Base-by-base conservation (phyloP, 305 asterid genomes). In the Fraxinus sp. region DNA sequence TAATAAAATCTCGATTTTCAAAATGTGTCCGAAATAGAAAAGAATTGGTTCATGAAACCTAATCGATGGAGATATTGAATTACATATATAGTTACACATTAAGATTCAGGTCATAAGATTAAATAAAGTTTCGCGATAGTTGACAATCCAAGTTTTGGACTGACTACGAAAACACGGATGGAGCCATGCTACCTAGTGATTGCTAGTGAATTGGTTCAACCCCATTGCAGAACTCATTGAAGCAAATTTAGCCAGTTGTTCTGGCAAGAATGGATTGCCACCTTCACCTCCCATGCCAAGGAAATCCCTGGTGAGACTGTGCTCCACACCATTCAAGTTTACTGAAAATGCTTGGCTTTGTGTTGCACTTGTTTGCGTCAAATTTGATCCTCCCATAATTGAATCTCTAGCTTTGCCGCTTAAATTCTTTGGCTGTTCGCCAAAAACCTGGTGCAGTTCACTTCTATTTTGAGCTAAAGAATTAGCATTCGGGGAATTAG, bases 161-260 rank as follows among this genome's bases (percentile, higher is more conserved):
- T 6, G 49, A 55, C 28, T 77, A 22, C 20, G 41, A 30, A 5
- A 77, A 77, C 26, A 77, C 8, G 22, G 18, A 77, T 26, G 35
- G 20, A 77, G 52, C 37, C 64, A 77, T 26, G 80, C 16, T 35
- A n/a, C 81, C 88, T 93, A 89, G 82, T 85, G 91, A 77, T 89
- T 85, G 86, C 88, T 43, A 74, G 86, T 83, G 85, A 86, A 94
- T 84, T 92, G 93, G 90, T 88, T 86, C 75, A 94, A 85, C 79
- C 95, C 97, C 97, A 91, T 89, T 1, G 91, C 93, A 14, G 97
- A 89, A 81, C 86, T 89, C 92, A 94, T 91, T 5, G 97, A 90
- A 75, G 94, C 97, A 37, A 92, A 91, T 68, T 90, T 92, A 0
- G 90, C 95, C 43, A 92, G 84, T 84, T 94, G 95, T 49, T 91